Percentiles rank a stretch among this genome's conserved stretches.
Conservation (phyloP, 192 early-diverging fungal genomes). For the Piromyces finnis region DNA sequence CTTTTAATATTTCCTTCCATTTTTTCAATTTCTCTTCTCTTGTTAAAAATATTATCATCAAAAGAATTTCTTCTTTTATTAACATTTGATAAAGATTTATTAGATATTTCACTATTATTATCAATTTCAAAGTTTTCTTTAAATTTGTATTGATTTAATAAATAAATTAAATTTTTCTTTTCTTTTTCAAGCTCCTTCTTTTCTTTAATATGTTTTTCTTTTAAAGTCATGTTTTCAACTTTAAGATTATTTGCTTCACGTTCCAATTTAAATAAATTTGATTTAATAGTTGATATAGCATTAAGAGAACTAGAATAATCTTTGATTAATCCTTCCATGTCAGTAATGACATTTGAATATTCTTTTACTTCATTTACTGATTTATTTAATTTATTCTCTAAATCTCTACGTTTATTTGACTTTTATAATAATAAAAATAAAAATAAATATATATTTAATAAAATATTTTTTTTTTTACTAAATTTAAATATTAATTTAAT, state of each 20-base stretch:
- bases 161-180: not conserved
- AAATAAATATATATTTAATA: too few species aligned
- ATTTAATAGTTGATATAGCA: not conserved
- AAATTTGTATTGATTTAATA: not conserved
- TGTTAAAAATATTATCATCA: not conserved
- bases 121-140: not conserved
- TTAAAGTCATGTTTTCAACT: not conserved
- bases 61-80: not conserved
- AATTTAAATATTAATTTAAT: too few species aligned
- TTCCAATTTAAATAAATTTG: not conserved
- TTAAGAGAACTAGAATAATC: not conserved
- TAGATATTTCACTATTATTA: not conserved
- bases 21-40: not conserved
- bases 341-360: not conserved
- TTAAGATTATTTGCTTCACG: not conserved
- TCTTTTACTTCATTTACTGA: not conserved
- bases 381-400: not conserved
- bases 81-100: not conserved
- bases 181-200: not conserved
- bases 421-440: not conserved
- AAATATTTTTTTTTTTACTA: too few species aligned
- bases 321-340: not conserved
- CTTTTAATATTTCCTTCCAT: not conserved
- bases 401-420: not conserved
- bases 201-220: not conserved